Percentiles rank a stretch among this genome's conserved stretches.
Evolutionary conservation across 345 rosid species (phyloP).

Genomic region (Lepidium africanum): DNA sequence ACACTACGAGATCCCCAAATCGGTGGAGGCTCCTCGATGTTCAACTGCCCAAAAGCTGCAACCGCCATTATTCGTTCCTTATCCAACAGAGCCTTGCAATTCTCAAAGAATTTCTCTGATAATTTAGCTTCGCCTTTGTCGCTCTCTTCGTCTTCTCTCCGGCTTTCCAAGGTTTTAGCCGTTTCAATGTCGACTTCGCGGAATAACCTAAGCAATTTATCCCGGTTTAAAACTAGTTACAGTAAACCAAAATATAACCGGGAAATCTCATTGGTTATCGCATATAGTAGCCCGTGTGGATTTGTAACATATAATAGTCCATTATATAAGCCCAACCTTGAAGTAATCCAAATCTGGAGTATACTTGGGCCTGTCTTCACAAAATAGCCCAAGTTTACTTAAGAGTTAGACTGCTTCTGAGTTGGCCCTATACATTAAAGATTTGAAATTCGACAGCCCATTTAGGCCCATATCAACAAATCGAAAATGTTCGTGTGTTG

Average conservation of each 20-base stretch:
- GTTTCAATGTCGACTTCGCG: constrained; percentile 3
- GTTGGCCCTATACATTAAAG: too few relatives aligned
- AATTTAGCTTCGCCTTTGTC: not conserved
- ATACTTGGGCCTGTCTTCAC: too few relatives aligned
- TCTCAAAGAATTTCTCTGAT: not conserved
- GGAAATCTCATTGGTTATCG: not conserved
- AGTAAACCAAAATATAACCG: not conserved
- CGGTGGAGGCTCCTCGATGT: constrained; percentile 54
- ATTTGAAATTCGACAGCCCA: too few relatives aligned
- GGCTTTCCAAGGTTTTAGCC: constrained; percentile 5
- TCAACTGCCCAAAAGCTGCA: constrained; percentile 59
- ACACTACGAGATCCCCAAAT: constrained; percentile 80
- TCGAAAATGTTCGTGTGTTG: too few relatives aligned
- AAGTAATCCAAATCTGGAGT: too few relatives aligned
- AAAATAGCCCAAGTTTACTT: too few relatives aligned
- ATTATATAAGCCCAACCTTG: too few relatives aligned
- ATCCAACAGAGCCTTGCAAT: not conserved
- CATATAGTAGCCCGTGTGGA: too few relatives aligned
- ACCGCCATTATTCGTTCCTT: constrained; percentile 33
- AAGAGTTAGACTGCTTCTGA: too few relatives aligned
- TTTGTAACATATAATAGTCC: too few relatives aligned
- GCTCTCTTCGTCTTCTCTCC: not conserved
- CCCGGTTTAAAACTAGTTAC: not conserved
- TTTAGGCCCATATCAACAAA: too few relatives aligned
- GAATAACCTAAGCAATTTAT: constrained; percentile 9